Base-by-base conservation (phyloP, 306 rosid species). In the Arachis hypogaea region DNA sequence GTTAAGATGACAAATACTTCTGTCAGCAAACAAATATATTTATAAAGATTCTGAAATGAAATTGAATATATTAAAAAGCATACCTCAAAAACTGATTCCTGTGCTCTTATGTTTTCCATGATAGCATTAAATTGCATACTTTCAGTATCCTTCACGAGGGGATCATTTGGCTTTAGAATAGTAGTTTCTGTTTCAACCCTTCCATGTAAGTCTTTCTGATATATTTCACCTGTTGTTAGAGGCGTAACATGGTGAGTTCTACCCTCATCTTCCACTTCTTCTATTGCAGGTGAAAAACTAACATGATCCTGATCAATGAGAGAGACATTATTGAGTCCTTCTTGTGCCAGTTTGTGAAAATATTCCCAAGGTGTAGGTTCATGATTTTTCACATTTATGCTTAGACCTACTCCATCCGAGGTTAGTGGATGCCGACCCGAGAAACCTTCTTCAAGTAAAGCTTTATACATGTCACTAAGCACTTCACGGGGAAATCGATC, bases 401-500 rank as follows among this genome's bases (percentile, higher is more conserved):
- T 88, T 77, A 88, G 76, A 75, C 93, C 90, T 65, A 89, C 72
- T 75, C 92, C 89, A 77, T 86, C 91, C 16, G 82, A 54, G 9
- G 85, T 69, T 77, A 84, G 68, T 77, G 88, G 82, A 76, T 63
- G 74, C 65, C 49, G 50, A 62, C 56, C 75, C 60, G 84, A 78
- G 58, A 82, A 69, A 61, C 78, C 90, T 82, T 87, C 88, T 46
- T 85, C 83, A 57, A 77, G 82, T 84, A 86, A 72, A 78, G 96
- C 96, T 89, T 88, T 93, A 75, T 84, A 93, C 75, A 93, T 84
- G 71, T 92, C 98, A 57, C 87, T 86, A 46, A 93, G 89, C 72
- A 90, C 71, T 72, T 88, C 87, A 63, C 96, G 93, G 72, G 98
- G 92, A 75, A 93, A 88, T 51, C 96, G 86, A 70, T 93, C 96